phyloP scores from a whole-genome alignment of 805 yeast species.

The Wickerhamia fluorescens region DNA sequence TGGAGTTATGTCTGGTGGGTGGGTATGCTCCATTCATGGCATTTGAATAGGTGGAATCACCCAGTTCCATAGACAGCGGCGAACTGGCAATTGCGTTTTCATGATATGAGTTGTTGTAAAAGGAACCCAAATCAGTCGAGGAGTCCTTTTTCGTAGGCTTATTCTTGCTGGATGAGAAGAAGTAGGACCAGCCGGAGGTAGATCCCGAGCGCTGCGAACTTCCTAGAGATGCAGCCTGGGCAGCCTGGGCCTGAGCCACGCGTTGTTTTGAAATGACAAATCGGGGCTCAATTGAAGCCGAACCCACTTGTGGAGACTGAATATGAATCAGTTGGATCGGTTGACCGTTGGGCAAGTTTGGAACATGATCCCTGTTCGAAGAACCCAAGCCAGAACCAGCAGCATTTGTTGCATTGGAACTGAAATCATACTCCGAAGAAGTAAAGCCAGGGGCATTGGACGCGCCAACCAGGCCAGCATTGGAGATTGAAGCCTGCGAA shows the following conservation, averaged over 20 bases:
- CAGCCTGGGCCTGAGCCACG: slow-evolving; percentile 48
- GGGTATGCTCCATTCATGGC: slow-evolving; percentile 14
- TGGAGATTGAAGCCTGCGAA: slow-evolving; percentile 33
- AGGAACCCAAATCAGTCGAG: slow-evolving; percentile 35
- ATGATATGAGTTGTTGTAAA: slow-evolving; percentile 31
- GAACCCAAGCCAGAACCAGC: slow-evolving; percentile 2
- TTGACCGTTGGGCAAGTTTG: slow-evolving; percentile 51
- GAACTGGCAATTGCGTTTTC: slow-evolving; percentile 21
- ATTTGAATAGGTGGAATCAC: slow-evolving; percentile 9
- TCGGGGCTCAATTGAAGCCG: slow-evolving; percentile 70
- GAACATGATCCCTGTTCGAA: slow-evolving; percentile 28
- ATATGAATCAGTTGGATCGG: slow-evolving; percentile 56
- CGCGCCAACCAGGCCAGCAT: slow-evolving; percentile 3
- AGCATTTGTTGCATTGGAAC: no score
- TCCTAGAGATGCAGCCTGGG: slow-evolving; percentile 25
- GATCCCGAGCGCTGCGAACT: slow-evolving; percentile 33
- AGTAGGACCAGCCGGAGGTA: slow-evolving; percentile 43
- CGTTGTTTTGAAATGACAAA: slow-evolving; percentile 78
- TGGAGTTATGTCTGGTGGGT: slow-evolving; percentile 62
- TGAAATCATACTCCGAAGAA: slow-evolving; percentile 2
- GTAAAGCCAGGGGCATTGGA: slow-evolving; percentile 7
- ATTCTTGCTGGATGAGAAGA: slow-evolving; percentile 37
- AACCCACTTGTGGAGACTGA: slow-evolving; percentile 58
- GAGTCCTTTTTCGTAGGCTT: slow-evolving; percentile 25
- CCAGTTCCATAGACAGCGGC: slow-evolving; percentile 21